Evolutionary conservation across 73 alveolate genomes (phyloP).

Genomic region (Symbiodinium natans): DNA sequence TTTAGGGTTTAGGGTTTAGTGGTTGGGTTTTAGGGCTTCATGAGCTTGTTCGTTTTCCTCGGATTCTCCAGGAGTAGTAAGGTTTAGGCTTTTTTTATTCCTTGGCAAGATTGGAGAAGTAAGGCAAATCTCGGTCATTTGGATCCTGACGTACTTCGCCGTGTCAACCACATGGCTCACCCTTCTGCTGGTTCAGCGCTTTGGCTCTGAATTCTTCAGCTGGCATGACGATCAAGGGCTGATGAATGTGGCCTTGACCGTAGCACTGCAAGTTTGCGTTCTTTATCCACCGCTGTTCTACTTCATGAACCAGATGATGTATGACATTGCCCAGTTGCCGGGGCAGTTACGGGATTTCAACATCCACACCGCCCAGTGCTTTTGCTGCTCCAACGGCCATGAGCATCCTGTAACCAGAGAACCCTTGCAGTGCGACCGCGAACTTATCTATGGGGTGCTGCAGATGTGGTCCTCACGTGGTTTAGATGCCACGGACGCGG

Average conservation of each 20-base stretch:
- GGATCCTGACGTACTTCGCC: neutral
- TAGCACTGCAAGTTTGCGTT: neutral
- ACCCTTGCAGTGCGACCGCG: conserved; percentile 2
- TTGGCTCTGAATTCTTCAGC: neutral
- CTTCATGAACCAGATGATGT: conserved; percentile 10
- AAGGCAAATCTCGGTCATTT: conserved; percentile 10
- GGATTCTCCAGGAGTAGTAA: too few species aligned
- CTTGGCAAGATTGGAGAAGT: too few species aligned
- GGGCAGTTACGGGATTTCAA: neutral
- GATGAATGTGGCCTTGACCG: neutral
- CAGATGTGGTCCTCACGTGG: neutral
- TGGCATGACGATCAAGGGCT: neutral
- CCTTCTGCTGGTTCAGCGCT: neutral
- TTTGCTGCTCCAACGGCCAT: conserved; percentile 24
- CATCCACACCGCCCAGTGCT: conserved; percentile 18
- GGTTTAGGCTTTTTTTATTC: too few species aligned
- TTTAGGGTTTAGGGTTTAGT: too few species aligned
- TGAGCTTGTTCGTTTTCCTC: too few species aligned
- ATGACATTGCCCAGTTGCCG: conserved; percentile 26
- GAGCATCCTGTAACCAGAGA: neutral
- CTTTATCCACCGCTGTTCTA: conserved; percentile 30
- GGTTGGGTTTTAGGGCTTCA: too few species aligned
- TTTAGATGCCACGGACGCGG: neutral
- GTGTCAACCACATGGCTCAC: neutral
- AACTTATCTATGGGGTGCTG: conserved; percentile 21